Base-by-base conservation (phyloP, 2,329 filamentous ascomycete genomes). In the Eurotiales sp. region DNA sequence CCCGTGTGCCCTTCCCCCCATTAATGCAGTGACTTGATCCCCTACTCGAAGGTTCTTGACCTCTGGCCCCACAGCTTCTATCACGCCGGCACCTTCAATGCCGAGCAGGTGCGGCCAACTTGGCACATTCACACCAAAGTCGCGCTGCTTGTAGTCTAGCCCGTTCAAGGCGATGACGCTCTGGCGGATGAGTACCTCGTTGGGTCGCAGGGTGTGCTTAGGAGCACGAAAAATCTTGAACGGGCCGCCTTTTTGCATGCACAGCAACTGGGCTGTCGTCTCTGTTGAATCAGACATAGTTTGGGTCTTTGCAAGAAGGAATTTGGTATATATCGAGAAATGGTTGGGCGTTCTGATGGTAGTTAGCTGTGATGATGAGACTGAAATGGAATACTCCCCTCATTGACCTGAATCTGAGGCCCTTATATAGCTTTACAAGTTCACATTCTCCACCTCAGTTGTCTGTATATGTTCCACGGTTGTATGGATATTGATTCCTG, bases 51-150 rank as follows among this genome's bases (percentile, higher is more conserved):
- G 30, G n/a, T 45, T 12, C 30, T 58, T 59, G 15, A 71, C 65
- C 14, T 56, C 55, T 2, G 55, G 44, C 6, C 69, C 69, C 10
- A 69, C 59, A 4, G 57, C 57, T 46, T 70, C 69, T 29, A 72
- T 56, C 2, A 65, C 50, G 4, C 69, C 69, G 8, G 69, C 64
- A 0, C 60, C 59, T 17, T 72, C 69, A 12, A 68, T 55, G 11
- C 69, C 69, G 5, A 70, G 60, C 11, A 70, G 59, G 12, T 60
- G 53, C 7, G 69, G 69, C 65, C 66, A 71, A 2, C 51, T 34
- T 19, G 56, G 49, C 29, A 67, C 55, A 40, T 59, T 55, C 14
- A 62, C 55, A 2, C 65, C 66, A 7, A 62, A 55, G 36, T 64
- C 46, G 1, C 65, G 55, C 32, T 62, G 66, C 54, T 71, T 70